These are phyloP conservation scores for Wickerhamiella musiphila DNA, from an alignment of 805 yeast species.

Conservation along the genomic window DNA sequence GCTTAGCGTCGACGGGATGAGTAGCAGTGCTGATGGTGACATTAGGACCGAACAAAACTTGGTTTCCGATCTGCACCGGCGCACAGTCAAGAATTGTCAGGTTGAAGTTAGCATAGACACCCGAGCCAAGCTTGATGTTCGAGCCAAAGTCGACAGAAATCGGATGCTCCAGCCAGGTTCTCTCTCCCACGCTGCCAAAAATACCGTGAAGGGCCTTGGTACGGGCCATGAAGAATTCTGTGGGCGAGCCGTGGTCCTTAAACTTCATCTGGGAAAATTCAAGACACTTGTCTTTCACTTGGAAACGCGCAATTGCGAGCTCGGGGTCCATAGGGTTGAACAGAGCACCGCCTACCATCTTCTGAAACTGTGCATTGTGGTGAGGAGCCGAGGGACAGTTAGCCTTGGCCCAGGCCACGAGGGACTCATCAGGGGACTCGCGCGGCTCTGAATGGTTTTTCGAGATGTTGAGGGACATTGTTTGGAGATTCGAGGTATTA, in stretches of 20 bases:
- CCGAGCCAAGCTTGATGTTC: conserved; percentile 39
- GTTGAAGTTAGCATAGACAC: conserved; percentile 41
- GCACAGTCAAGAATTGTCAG: conserved; percentile 40
- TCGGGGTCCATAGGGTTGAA: conserved; percentile 24
- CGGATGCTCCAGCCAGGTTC: conserved; percentile 34
- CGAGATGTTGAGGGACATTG: too few relatives aligned
- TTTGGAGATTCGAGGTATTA: too few relatives aligned
- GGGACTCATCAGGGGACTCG: too few relatives aligned
- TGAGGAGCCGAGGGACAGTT: conserved; percentile 5
- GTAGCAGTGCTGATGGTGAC: conserved; percentile 43
- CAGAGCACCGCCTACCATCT: conserved; percentile 36
- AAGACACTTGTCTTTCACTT: conserved; percentile 19
- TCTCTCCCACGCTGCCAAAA: conserved; percentile 32
- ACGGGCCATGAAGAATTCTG: conserved; percentile 24
- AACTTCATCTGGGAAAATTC: conserved; percentile 18
- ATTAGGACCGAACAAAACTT: conserved; percentile 47
- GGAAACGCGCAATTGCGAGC: conserved; percentile 15
- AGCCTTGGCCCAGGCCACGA: conserved; percentile 8
- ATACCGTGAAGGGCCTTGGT: conserved; percentile 23
- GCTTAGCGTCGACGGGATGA: conserved; percentile 38
- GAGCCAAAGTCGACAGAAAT: conserved; percentile 53
- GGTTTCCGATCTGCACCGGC: conserved; percentile 40
- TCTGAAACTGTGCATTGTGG: conserved; percentile 28
- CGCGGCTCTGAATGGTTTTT: too few relatives aligned
- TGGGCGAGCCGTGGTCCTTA: conserved; percentile 13